Percentiles rank a stretch among this genome's conserved stretches.
phyloP scores from a whole-genome alignment of 2,329 filamentous ascomycete genomes.

The Bipolaris victoriae region DNA sequence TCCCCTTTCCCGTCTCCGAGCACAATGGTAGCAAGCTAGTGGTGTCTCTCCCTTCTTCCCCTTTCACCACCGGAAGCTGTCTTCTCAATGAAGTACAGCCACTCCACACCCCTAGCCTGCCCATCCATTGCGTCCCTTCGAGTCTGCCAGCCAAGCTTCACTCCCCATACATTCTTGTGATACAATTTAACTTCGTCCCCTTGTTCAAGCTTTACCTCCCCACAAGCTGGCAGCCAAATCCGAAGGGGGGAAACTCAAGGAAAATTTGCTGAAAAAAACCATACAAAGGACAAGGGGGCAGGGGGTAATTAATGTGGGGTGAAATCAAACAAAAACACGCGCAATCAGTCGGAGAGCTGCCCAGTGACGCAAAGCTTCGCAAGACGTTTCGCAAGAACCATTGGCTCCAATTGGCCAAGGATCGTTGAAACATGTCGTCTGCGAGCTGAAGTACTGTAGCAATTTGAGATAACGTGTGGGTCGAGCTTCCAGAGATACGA shows the following conservation, averaged over 20 bases:
- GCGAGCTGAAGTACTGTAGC: conserved; percentile 29
- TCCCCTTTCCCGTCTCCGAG: conserved; percentile 20
- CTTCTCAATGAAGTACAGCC: conserved; percentile 23
- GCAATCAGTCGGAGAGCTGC: conserved; percentile 34
- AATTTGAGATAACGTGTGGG: conserved; percentile 36
- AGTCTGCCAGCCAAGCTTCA: conserved; percentile 31
- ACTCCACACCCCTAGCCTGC: conserved; percentile 24
- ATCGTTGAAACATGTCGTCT: conserved; percentile 28
- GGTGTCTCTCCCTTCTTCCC: conserved; percentile 14
- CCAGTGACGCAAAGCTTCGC: conserved; percentile 34
- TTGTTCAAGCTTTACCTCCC: conserved; percentile 46
- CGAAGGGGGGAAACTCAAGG: conserved; percentile 45
- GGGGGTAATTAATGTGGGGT: conserved; percentile 42
- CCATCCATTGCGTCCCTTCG: conserved; percentile 24
- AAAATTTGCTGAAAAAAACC: conserved; percentile 31
- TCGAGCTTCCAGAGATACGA: conserved; percentile 40
- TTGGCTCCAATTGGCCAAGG: conserved; percentile 23
- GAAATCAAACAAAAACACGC: conserved; percentile 41
- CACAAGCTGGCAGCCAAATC: conserved; percentile 51
- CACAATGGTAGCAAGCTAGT: conserved; percentile 36
- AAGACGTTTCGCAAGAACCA: conserved; percentile 30
- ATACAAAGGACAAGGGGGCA: conserved; percentile 35
- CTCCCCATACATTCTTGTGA: conserved; percentile 19
- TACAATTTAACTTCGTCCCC: conserved; percentile 50
- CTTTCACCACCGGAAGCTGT: conserved; percentile 38